A percentile compares a stretch with the other conserved stretches of the same genome.
Evolutionary conservation across 2,329 filamentous ascomycete species (phyloP).

Genomic region (Talaromyces sp.): DNA sequence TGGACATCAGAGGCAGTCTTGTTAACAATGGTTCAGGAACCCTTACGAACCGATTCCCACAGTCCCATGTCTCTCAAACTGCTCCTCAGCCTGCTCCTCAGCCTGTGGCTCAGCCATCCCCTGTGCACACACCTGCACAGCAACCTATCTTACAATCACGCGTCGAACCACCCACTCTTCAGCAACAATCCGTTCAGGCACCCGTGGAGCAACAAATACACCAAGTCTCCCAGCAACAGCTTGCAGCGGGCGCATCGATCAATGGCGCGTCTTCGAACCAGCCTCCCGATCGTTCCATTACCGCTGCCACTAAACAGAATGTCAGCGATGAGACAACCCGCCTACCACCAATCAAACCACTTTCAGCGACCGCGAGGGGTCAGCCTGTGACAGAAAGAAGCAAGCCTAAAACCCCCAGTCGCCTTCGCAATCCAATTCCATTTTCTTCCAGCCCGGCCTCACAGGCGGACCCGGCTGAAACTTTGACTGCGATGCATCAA

Average conservation of each 20-base stretch:
- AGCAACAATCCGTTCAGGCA: not conserved
- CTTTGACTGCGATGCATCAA: not conserved
- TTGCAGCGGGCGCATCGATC: not conserved
- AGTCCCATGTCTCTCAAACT: not conserved
- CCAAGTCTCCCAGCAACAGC: not conserved
- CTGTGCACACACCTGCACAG: not conserved
- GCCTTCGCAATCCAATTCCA: slow-evolving; percentile 39
- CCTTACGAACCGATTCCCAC: not conserved
- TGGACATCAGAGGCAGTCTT: not conserved
- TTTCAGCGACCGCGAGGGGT: slow-evolving; percentile 5
- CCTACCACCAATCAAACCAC: slow-evolving; percentile 12
- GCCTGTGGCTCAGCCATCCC: not conserved
- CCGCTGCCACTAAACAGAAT: not conserved
- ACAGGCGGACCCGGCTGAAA: not conserved
- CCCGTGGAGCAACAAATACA: not conserved
- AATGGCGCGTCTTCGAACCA: not conserved
- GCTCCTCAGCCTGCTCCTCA: not conserved
- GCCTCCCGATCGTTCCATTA: not conserved
- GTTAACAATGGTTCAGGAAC: slow-evolving; percentile 17
- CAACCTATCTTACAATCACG: not conserved
- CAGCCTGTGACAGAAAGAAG: slow-evolving; percentile 22
- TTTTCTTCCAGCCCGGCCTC: slow-evolving; percentile 19
- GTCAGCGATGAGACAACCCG: not conserved
- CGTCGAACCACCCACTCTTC: not conserved
- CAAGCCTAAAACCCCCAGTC: slow-evolving; percentile 45